These are phyloP conservation scores for Eucalyptus brandiana DNA, from an alignment of 345 rosid genomes.

Conservation along the genomic window DNA sequence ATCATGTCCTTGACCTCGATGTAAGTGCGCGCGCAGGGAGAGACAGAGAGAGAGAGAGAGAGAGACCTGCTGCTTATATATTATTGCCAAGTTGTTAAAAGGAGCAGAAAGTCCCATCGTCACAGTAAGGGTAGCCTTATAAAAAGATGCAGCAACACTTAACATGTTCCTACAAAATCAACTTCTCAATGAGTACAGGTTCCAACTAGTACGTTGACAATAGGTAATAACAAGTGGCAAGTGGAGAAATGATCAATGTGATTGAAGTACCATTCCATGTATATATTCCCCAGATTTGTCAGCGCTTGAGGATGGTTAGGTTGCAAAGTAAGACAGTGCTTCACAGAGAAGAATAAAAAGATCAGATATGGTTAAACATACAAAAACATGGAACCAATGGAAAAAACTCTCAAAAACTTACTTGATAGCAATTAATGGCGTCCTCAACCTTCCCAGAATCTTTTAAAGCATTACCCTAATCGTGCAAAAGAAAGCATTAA, in stretches of 20 bases:
- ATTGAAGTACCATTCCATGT: conserved; percentile 82
- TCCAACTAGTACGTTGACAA: not conserved
- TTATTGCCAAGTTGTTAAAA: conserved; percentile 89
- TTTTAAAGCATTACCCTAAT: conserved; percentile 93
- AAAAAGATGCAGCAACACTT: conserved; percentile 69
- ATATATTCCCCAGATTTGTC: conserved; percentile 93
- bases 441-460: conserved; percentile 90
- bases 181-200: not conserved
- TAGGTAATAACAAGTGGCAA: not conserved
- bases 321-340: conserved; percentile 93
- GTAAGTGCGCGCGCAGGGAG: not conserved
- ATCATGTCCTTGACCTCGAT: not conserved
- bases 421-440: conserved; percentile 89
- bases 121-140: conserved; percentile 83
- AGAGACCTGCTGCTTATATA: conserved; percentile 92
- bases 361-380: not conserved
- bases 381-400: not conserved
- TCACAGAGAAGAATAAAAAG: conserved; percentile 13
- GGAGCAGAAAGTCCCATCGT: conserved; percentile 98
- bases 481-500: not conserved
- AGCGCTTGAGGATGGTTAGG: conserved; percentile 96
- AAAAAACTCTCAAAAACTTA: conserved; percentile 9
- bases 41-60: not conserved
- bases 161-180: conserved; percentile 62
- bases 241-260: not conserved